Evolutionary conservation across 1,284 basidiomycete species (phyloP).

Genomic region (Coniophora puteana): DNA sequence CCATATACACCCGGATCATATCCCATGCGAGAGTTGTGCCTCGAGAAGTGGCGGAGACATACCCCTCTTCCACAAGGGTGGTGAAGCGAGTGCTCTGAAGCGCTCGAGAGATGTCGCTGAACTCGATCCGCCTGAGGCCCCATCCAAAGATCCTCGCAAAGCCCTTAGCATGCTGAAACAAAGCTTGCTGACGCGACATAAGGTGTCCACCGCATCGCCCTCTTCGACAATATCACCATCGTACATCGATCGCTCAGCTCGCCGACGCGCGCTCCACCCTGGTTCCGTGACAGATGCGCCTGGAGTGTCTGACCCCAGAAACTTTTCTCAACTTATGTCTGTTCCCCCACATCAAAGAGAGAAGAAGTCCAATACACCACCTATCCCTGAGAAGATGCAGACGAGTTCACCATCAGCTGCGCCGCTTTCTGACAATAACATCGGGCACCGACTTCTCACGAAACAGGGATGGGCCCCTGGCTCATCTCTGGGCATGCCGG

Average conservation of each 20-base stretch:
- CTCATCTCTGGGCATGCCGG: conserved; percentile 45
- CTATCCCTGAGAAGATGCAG: conserved; percentile 25
- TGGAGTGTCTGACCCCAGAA: conserved; percentile 29
- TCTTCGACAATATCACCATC: conserved; percentile 12
- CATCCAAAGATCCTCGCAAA: conserved; percentile 47
- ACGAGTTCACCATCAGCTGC: conserved; percentile 38
- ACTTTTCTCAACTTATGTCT: conserved; percentile 17
- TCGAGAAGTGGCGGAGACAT: conserved; percentile 48
- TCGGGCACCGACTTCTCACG: conserved; percentile 62
- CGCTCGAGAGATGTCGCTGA: conserved; percentile 26
- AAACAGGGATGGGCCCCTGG: conserved; percentile 77
- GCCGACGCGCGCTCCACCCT: conserved; percentile 55
- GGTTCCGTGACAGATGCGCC: conserved; percentile 44
- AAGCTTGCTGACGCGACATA: conserved; percentile 44
- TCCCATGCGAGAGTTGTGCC: conserved; percentile 62
- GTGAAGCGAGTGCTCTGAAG: conserved; percentile 28
- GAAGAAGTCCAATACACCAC: conserved; percentile 14
- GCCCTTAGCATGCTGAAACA: conserved; percentile 61
- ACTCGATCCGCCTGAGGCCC: conserved; percentile 14
- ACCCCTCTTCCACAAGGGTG: conserved; percentile 48
- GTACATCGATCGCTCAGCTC: conserved; percentile 68
- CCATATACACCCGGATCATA: conserved; percentile 58
- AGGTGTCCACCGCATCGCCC: conserved; percentile 12
- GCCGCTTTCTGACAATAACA: conserved; percentile 47
- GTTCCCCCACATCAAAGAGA: conserved; percentile 8